Base-by-base conservation (phyloP, 2,329 filamentous ascomycete genomes). In the Anthostomella pinea region DNA sequence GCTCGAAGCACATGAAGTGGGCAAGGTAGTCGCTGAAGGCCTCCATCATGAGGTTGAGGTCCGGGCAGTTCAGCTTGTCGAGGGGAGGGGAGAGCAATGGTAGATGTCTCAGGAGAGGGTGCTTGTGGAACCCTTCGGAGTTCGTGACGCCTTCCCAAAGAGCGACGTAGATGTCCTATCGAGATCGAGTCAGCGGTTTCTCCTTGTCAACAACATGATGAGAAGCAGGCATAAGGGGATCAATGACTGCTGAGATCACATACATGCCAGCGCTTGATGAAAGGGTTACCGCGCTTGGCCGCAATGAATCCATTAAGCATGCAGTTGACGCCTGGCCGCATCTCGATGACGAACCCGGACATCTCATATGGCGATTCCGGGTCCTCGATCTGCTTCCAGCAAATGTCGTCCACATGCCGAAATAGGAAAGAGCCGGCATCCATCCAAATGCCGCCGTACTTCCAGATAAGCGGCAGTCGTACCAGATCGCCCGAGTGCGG, bases 401-500 rank as follows among this genome's bases (percentile, higher is more conserved):
- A 70, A 1, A 70, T 59, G 2, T 57, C 52, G 9, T 71, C 66
- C 0, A 71, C 41, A 21, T 62, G 52, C 1, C 61, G 58, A 30
- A 70, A 60, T 0, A 71, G 49, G 13, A 68, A 63, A 4, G 62
- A 64, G 1, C 66, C 64, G 1, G 62, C 63, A 9, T 72, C 68
- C 33, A 70, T 60, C 57, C 62, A 71, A 2, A 67, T 55, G 0
- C 68, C 68, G 0, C 67, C 69, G 20, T 69, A 57, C 6, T 61
- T 47, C 34, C 59, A 65, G 3, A 72, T 38, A 3, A 66, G 48
- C 0, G 67, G 59, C 0, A 70, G 57, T 1, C 72, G 65, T 5
- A 75, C 53, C 1, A 75, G 56, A 34, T 76, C 73, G 3, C 67
- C 66, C 1, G 60, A 63, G 41, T 76, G 72, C 1, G 59, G 60